Percentiles rank a stretch among this genome's conserved stretches.
Conservation (phyloP, 73 alveolate genomes). For the Paramecium octaurelia region DNA sequence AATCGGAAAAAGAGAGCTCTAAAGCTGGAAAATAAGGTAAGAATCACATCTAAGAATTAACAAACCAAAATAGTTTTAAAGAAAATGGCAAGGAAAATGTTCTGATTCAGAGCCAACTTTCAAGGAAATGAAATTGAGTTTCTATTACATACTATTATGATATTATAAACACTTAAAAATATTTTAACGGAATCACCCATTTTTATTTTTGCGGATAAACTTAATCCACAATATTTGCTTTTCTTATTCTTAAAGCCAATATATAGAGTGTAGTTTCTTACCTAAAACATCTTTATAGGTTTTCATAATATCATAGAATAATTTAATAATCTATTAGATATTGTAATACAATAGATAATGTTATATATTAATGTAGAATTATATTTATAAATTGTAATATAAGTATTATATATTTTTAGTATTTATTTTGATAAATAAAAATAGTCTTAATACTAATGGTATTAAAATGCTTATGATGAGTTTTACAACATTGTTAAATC, state of each 20-base stretch:
- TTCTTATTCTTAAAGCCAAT: background rate
- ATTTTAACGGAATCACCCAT: background rate
- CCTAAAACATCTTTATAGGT: too few species aligned
- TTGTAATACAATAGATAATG: too few species aligned
- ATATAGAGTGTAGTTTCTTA: too few species aligned
- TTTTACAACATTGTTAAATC: too few species aligned
- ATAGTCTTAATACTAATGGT: too few species aligned
- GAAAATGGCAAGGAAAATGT: background rate
- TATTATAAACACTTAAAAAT: background rate
- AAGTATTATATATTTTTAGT: too few species aligned
- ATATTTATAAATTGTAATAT: too few species aligned
- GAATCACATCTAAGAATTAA: background rate
- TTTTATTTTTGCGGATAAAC: background rate
- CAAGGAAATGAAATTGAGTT: background rate
- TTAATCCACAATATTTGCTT: background rate
- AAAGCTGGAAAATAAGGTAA: background rate
- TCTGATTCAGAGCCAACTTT: background rate
- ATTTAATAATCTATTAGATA: too few species aligned
- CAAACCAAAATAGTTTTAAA: background rate
- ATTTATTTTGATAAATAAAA: too few species aligned
- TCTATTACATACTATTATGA: background rate
- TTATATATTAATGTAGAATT: too few species aligned
- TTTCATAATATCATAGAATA: too few species aligned
- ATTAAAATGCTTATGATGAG: too few species aligned
- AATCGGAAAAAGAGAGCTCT: background rate